Percentiles rank a stretch among this genome's conserved stretches.
Conservation (phyloP, 1,284 basidiomycete genomes). For the Boletus sp. region DNA sequence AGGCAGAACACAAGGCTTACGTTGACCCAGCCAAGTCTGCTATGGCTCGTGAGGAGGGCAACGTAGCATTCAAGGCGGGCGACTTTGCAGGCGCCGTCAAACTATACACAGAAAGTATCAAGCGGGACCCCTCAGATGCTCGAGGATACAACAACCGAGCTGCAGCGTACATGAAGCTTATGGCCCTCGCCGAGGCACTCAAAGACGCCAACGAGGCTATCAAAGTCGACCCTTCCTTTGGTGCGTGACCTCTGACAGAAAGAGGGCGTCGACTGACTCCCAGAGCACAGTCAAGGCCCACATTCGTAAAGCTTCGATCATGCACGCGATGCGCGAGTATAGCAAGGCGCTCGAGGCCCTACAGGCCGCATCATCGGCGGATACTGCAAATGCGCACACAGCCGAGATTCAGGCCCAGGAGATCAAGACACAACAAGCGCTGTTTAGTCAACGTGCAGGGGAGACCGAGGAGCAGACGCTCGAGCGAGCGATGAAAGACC, state of each 20-base stretch:
- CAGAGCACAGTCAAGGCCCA: constrained; percentile 80
- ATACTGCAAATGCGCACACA: constrained; percentile 74
- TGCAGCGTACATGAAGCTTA: constrained; percentile 93
- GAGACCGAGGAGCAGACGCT: constrained; percentile 95
- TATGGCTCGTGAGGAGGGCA: constrained; percentile 87
- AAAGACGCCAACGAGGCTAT: constrained; percentile 96
- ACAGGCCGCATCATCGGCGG: constrained; percentile 72
- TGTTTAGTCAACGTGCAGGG: constrained; percentile 76
- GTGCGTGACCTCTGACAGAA: constrained; percentile 37
- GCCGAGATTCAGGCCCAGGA: constrained; percentile 79
- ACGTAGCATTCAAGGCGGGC: constrained; percentile 86
- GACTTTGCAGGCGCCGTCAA: constrained; percentile 92
- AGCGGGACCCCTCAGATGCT: constrained; percentile 88
- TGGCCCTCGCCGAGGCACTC: constrained; percentile 91
- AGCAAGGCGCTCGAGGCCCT: constrained; percentile 80
- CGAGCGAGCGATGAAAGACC: constrained; percentile 93
- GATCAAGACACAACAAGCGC: constrained; percentile 76
- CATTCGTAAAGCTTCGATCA: constrained; percentile 88
- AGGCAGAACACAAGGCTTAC: constrained; percentile 80
- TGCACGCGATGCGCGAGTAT: constrained; percentile 90
- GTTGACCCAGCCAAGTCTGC: constrained; percentile 86
- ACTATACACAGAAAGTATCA: constrained; percentile 93
- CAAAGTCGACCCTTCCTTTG: constrained; percentile 83
- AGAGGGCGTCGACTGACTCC: background rate
- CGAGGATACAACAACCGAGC: constrained; percentile 97